A percentile compares a stretch with the other conserved stretches of the same genome.
These are phyloP conservation scores for Patellaria atrata DNA, from an alignment of 495 filamentous ascomycete genomes.

Conservation along the genomic window DNA sequence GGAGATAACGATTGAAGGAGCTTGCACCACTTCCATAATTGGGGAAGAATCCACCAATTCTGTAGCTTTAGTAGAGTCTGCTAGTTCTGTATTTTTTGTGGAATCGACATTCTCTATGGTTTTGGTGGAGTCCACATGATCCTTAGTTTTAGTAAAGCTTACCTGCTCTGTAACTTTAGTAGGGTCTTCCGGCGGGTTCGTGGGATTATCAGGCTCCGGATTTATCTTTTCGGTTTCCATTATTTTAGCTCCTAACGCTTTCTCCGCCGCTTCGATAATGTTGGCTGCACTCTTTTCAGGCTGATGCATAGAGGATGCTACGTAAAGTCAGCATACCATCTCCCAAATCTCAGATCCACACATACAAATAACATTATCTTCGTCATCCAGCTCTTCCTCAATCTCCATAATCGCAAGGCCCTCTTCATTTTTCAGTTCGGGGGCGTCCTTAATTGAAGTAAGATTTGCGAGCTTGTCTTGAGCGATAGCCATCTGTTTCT, in stretches of 20 bases:
- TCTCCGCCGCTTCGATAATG: conserved; percentile 50
- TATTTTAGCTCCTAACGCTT: conserved; percentile 58
- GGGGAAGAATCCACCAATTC: background rate
- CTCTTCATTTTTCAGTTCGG: conserved; percentile 40
- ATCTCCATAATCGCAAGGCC: conserved; percentile 73
- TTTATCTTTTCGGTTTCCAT: conserved; percentile 29
- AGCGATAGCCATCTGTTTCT: conserved; percentile 50
- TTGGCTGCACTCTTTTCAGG: conserved; percentile 47
- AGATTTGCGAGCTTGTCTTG: conserved; percentile 55
- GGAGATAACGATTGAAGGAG: too few species aligned
- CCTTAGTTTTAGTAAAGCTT: background rate
- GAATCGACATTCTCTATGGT: background rate
- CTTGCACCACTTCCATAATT: too few species aligned
- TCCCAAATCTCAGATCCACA: conserved; percentile 20
- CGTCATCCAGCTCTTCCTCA: conserved; percentile 79
- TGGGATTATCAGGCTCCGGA: background rate
- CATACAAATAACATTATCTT: conserved; percentile 62
- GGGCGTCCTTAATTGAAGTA: conserved; percentile 23
- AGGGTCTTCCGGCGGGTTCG: background rate
- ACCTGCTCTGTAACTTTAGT: background rate
- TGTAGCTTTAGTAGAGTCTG: background rate
- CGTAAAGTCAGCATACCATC: background rate
- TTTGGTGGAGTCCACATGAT: background rate
- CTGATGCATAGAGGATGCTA: conserved; percentile 33
- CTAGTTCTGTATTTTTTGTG: background rate